A percentile compares a stretch with the other conserved stretches of the same genome.
Conservation (phyloP, 1,284 basidiomycete species). For the Trametes sp. region DNA sequence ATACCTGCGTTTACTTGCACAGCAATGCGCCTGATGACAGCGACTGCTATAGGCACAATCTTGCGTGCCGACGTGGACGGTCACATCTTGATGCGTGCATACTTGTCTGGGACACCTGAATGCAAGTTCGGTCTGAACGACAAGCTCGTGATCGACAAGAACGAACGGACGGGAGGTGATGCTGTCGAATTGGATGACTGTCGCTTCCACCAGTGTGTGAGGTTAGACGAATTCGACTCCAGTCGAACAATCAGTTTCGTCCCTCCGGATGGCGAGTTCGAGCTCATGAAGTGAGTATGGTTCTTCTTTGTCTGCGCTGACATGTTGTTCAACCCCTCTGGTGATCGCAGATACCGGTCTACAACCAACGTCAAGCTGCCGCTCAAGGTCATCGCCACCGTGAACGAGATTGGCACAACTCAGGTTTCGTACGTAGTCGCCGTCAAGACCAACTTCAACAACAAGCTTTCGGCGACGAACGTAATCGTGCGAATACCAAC, state of each 20-base stretch:
- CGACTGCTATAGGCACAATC: slow-evolving; percentile 69
- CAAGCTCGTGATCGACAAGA: slow-evolving; percentile 96
- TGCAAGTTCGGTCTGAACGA: slow-evolving; percentile 99
- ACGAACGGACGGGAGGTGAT: slow-evolving; percentile 62
- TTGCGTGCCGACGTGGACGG: slow-evolving; percentile 98
- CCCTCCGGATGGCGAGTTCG: slow-evolving; percentile 98
- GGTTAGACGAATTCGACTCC: slow-evolving; percentile 93
- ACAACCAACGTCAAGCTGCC: slow-evolving; percentile 97
- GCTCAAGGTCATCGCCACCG: slow-evolving; percentile 88
- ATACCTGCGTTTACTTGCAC: not conserved
- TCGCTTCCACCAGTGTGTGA: slow-evolving; percentile 98
- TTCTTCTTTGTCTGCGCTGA: slow-evolving; percentile 14
- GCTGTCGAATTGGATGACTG: slow-evolving; percentile 97
- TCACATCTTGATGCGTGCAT: slow-evolving; percentile 98
- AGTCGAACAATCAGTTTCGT: slow-evolving; percentile 95
- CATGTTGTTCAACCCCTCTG: not conserved
- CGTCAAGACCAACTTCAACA: slow-evolving; percentile 89
- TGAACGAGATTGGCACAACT: slow-evolving; percentile 91
- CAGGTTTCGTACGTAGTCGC: slow-evolving; percentile 93
- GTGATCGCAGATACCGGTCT: slow-evolving; percentile 82
- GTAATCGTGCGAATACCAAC: slow-evolving; percentile 95
- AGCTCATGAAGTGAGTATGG: slow-evolving; percentile 85
- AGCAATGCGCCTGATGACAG: not conserved
- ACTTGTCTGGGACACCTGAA: slow-evolving; percentile 94
- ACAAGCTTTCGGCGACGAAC: slow-evolving; percentile 93